Evolutionary conservation across 148 eudicot species (phyloP).

Genomic region (Simmondsia chinensis): DNA sequence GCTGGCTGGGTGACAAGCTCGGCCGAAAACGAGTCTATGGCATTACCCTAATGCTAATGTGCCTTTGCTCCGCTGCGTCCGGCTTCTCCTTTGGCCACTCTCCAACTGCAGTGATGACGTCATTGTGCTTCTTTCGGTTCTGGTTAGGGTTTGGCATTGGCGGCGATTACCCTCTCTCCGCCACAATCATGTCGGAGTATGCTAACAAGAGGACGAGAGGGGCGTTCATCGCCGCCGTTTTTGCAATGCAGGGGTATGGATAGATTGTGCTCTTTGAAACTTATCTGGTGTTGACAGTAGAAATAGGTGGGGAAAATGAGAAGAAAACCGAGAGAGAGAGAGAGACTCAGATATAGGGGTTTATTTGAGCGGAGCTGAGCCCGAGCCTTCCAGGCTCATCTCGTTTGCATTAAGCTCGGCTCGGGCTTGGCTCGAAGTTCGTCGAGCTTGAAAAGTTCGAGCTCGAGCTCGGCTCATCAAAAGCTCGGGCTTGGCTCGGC

Average conservation of each 20-base stretch:
- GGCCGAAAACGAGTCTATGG: slow-evolving; percentile 58
- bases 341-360: too few relatives aligned
- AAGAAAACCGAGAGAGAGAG: too few relatives aligned
- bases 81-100: slow-evolving; percentile 43
- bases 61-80: slow-evolving; percentile 34
- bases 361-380: too few relatives aligned
- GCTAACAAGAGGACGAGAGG: slow-evolving; percentile 63
- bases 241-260: slow-evolving; percentile 69
- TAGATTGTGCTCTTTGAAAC: too few relatives aligned
- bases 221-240: slow-evolving; percentile 50
- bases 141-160: slow-evolving; percentile 65
- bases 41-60: slow-evolving; percentile 53
- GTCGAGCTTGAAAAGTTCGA: too few relatives aligned
- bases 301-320: too few relatives aligned
- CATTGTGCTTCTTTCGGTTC: slow-evolving; percentile 55
- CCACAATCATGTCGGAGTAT: slow-evolving; percentile 65
- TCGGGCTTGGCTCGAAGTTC: too few relatives aligned
- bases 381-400: too few relatives aligned
- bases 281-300: too few relatives aligned
- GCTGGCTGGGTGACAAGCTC: slow-evolving; percentile 66
- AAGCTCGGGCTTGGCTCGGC: too few relatives aligned
- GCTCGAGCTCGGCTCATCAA: too few relatives aligned
- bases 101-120: slow-evolving; percentile 33
- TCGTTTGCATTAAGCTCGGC: too few relatives aligned
- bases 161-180: slow-evolving; percentile 60